Percentiles rank a stretch among this genome's conserved stretches.
phyloP scores from a whole-genome alignment of 225 moss, liverwort and hornwort genomes.

The Polytrichum commune region DNA sequence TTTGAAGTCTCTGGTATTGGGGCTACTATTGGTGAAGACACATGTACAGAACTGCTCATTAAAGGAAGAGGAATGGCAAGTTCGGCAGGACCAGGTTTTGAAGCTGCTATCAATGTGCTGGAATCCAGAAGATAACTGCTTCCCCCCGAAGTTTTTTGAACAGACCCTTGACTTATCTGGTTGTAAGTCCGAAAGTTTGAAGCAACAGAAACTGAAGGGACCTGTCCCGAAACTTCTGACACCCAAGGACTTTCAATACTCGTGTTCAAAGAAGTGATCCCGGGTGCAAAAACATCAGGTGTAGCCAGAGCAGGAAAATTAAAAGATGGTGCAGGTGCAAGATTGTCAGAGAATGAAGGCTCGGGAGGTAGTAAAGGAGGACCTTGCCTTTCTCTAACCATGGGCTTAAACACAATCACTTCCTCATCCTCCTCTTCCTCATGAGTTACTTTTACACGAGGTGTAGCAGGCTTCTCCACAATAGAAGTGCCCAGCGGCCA shows the following conservation, averaged over 20 bases:
- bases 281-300: conserved; percentile 47
- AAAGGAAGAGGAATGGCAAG: conserved; percentile 42
- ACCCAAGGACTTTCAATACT: conserved; percentile 33
- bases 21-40: conserved; percentile 17
- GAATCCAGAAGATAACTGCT: conserved; percentile 31
- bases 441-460: conserved; percentile 7
- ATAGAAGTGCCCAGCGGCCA: conserved; percentile 5
- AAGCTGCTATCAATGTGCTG: conserved; percentile 20
- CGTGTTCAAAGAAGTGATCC: conserved; percentile 20
- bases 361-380: conserved; percentile 8
- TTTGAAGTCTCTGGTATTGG: conserved; percentile 23
- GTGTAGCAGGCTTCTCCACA: conserved; percentile 13
- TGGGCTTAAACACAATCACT: conserved; percentile 94
- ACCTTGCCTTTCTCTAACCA: conserved; percentile 50
- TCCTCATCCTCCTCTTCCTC: conserved; percentile 98
- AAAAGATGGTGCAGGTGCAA: conserved; percentile 18
- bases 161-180: conserved; percentile 29
- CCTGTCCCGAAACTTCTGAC: conserved; percentile 34
- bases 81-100: conserved; percentile 35
- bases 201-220: conserved; percentile 21
- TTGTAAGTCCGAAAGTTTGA: conserved; percentile 36
- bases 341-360: conserved; percentile 13
- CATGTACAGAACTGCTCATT: conserved; percentile 17
- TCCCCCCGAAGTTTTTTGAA: conserved; percentile 27
- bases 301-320: conserved; percentile 32